These are phyloP conservation scores for Penicillium sp. DNA, from an alignment of 2,329 filamentous ascomycete genomes.

Conservation along the genomic window DNA sequence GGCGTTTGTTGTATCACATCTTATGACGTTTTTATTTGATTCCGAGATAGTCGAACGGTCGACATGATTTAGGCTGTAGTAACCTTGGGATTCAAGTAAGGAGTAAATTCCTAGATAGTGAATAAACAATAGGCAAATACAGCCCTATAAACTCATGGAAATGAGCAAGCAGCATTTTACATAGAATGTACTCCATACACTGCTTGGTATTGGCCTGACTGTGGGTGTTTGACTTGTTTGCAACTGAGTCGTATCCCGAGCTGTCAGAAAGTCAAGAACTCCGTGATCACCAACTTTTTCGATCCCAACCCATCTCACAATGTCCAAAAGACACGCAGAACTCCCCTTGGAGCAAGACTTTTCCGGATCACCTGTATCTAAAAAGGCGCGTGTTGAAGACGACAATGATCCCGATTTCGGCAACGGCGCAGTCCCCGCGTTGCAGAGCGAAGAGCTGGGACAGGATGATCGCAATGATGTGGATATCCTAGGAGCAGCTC, in stretches of 20 bases:
- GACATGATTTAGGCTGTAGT: conserved; percentile 12
- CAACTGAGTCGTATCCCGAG: conserved; percentile 15
- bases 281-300: conserved; percentile 10
- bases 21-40: conserved; percentile 31
- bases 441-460: conserved; percentile 33
- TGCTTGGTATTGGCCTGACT: neutral
- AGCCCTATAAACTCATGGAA: neutral
- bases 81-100: conserved; percentile 1
- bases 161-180: neutral
- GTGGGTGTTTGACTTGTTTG: conserved; percentile 25
- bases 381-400: conserved; percentile 45
- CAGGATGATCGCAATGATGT: conserved; percentile 38
- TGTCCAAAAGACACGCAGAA: conserved; percentile 50
- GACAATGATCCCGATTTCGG: conserved; percentile 25
- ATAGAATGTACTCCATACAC: neutral
- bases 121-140: neutral
- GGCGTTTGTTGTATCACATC: conserved; percentile 30
- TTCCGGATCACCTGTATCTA: conserved; percentile 43
- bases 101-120: neutral
- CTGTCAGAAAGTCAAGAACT: conserved; percentile 22
- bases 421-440: conserved; percentile 26
- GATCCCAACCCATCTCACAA: conserved; percentile 25
- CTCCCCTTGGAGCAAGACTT: conserved; percentile 39
- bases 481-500: conserved; percentile 56
- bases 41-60: conserved; percentile 28